Evolutionary conservation across 345 rosid species (phyloP).

Genomic region (Gossypium arboreum): DNA sequence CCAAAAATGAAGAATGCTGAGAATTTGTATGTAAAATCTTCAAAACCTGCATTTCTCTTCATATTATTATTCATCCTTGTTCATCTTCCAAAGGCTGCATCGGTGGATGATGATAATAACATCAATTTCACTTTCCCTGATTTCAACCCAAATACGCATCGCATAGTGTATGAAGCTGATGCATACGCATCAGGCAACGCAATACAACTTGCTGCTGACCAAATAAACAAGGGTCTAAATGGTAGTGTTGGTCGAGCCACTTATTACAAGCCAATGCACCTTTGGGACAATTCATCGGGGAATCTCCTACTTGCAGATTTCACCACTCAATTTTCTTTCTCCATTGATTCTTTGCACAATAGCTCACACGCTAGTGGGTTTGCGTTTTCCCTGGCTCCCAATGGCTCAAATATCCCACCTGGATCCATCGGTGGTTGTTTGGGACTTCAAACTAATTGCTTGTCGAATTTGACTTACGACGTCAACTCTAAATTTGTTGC

Average conservation of each 20-base stretch:
- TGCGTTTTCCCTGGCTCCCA: conserved; percentile 37
- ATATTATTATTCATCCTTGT: not conserved
- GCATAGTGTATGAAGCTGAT: not conserved
- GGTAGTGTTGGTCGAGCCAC: not conserved
- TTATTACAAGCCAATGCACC: not conserved
- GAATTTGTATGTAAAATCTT: too few species aligned
- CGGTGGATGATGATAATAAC: not conserved
- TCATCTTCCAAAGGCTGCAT: not conserved
- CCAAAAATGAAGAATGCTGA: too few species aligned
- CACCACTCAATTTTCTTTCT: conserved; percentile 31
- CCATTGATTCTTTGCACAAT: conserved; percentile 12
- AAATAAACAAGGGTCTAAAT: fast-evolving
- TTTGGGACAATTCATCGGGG: conserved; percentile 4
- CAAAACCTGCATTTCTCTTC: not conserved
- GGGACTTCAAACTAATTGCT: conserved; percentile 23
- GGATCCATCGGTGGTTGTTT: conserved; percentile 29
- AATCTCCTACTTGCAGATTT: conserved; percentile 22
- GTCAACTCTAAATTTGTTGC: too few species aligned
- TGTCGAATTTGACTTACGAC: too few species aligned
- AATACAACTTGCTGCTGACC: not conserved
- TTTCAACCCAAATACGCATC: not conserved
- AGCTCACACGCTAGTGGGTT: conserved; percentile 13
- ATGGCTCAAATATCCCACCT: conserved; percentile 24
- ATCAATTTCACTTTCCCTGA: not conserved
- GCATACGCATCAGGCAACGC: too few species aligned